phyloP scores from a whole-genome alignment of 1,139 yeast species.

The Martiniozyma asiatica region DNA sequence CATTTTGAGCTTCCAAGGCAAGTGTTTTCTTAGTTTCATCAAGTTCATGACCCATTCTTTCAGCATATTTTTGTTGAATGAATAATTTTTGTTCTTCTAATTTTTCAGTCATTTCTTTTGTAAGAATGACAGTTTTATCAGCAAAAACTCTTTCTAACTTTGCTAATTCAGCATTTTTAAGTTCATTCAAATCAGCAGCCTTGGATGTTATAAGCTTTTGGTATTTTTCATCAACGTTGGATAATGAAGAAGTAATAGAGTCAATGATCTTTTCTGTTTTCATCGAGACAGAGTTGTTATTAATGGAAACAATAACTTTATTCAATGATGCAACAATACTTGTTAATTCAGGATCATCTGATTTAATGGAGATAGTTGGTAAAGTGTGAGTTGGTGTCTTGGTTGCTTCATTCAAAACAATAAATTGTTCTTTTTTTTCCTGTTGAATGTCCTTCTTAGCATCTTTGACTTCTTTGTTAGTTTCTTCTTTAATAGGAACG shows the following conservation, averaged over 20 bases:
- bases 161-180: conserved; percentile 36
- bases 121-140: conserved; percentile 39
- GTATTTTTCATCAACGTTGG: conserved; percentile 21
- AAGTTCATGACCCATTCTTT: conserved; percentile 52
- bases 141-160: conserved; percentile 34
- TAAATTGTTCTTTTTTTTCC: conserved; percentile 6
- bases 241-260: conserved; percentile 28
- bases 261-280: conserved; percentile 35
- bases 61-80: conserved; percentile 51
- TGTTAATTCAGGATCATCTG: conserved; percentile 23
- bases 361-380: conserved; percentile 21
- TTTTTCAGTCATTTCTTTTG: conserved; percentile 37
- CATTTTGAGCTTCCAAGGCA: conserved; percentile 65
- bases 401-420: conserved; percentile 6
- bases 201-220: conserved; percentile 32
- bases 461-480: conserved; percentile 14
- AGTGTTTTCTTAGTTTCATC: conserved; percentile 60
- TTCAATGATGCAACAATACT: conserved; percentile 24
- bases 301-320: conserved; percentile 23
- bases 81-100: conserved; percentile 44
- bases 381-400: conserved; percentile 11
- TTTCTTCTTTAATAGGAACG: not conserved
- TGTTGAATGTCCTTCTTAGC: conserved; percentile 22
- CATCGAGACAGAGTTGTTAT: conserved; percentile 15
- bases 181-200: conserved; percentile 37